Evolutionary conservation across 2,329 filamentous ascomycete species (phyloP).

Genomic region (Didymella segeticola): DNA sequence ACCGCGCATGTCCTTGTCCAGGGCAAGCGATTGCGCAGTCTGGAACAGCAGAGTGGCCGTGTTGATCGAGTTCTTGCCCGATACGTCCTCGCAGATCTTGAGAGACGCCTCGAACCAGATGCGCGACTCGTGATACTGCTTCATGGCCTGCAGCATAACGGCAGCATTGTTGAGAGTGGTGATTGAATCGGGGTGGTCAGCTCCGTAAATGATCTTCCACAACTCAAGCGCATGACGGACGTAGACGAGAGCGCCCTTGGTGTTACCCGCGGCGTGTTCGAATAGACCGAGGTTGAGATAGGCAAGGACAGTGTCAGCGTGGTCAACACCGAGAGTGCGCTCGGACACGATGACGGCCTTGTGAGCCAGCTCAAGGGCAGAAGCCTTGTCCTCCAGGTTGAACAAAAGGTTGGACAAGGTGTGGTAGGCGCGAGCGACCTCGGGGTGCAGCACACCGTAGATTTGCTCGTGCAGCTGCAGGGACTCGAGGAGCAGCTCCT

Average conservation of each 20-base stretch:
- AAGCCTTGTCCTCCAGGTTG: conserved; percentile 96
- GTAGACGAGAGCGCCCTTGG: conserved; percentile 83
- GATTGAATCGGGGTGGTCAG: conserved; percentile 94
- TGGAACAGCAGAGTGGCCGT: conserved; percentile 96
- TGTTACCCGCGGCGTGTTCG: conserved; percentile 90
- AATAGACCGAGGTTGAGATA: conserved; percentile 97
- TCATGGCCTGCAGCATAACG: conserved; percentile 96
- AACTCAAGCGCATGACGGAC: conserved; percentile 91
- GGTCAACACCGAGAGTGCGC: conserved; percentile 91
- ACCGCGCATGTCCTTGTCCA: conserved; percentile 93
- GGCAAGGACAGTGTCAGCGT: conserved; percentile 89
- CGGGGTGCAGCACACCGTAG: conserved; percentile 94
- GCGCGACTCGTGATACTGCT: conserved; percentile 92
- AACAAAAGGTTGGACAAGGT: conserved; percentile 95
- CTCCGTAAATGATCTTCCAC: conserved; percentile 96
- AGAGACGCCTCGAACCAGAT: conserved; percentile 97
- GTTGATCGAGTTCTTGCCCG: conserved; percentile 88
- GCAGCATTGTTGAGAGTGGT: conserved; percentile 98
- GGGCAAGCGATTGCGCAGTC: conserved; percentile 89
- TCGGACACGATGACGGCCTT: conserved; percentile 97
- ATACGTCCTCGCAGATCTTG: conserved; percentile 85
- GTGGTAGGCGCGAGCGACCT: conserved; percentile 95
- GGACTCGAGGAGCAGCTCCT: conserved; percentile 94
- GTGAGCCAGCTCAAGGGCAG: conserved; percentile 90
- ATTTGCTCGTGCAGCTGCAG: conserved; percentile 97